phyloP scores from a whole-genome alignment of 1,284 basidiomycete species.

The Butyriboletus regius region DNA sequence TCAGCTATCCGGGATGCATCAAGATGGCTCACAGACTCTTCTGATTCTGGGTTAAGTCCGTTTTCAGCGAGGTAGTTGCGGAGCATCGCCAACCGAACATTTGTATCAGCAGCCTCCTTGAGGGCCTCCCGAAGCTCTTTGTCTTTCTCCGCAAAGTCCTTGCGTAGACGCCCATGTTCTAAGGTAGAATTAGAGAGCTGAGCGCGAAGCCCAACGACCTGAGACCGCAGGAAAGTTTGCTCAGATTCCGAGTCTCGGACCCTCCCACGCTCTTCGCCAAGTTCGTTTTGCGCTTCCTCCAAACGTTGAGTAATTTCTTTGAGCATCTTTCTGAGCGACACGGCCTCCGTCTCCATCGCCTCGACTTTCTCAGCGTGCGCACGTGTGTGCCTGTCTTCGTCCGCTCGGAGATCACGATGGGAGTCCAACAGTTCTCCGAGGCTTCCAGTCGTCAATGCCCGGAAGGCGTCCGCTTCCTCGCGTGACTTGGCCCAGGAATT shows the following conservation, averaged over 20 bases:
- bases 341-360: conserved; percentile 71
- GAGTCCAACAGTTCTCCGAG: conserved; percentile 80
- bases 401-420: conserved; percentile 70
- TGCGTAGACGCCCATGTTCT: conserved; percentile 67
- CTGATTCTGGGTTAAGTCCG: conserved; percentile 70
- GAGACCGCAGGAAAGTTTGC: conserved; percentile 63
- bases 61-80: conserved; percentile 85
- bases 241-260: conserved; percentile 65
- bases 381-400: conserved; percentile 66
- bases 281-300: conserved; percentile 62
- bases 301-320: conserved; percentile 68
- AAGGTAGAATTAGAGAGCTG: conserved; percentile 69
- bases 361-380: conserved; percentile 75
- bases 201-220: conserved; percentile 70
- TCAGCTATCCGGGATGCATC: conserved; percentile 54
- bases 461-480: conserved; percentile 81
- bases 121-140: conserved; percentile 58
- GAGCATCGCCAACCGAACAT: conserved; percentile 73
- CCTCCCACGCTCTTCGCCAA: conserved; percentile 64
- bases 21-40: conserved; percentile 40
- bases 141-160: conserved; percentile 66
- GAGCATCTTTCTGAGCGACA: conserved; percentile 68
- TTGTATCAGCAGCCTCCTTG: conserved; percentile 66
- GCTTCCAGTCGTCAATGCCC: conserved; percentile 74
- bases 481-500: conserved; percentile 81